Conservation (phyloP, 805 yeast genomes). For the Isabelozyma pseudorhagii region DNA sequence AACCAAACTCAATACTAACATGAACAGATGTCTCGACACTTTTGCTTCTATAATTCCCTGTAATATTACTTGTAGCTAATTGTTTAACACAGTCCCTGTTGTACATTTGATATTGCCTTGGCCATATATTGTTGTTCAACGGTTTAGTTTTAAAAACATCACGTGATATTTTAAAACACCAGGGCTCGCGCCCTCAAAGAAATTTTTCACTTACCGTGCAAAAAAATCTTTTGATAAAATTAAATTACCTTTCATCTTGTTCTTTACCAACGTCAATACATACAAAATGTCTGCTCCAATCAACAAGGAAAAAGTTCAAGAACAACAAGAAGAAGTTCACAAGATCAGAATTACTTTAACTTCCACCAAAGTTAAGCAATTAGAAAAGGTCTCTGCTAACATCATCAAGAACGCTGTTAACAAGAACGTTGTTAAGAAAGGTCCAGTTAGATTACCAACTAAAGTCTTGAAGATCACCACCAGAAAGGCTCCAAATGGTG, state of each 20-base stretch:
- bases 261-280: constrained; percentile 37
- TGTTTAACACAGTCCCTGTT: too few species aligned
- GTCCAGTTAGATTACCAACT: constrained; percentile 99
- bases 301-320: constrained; percentile 85
- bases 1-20: constrained; percentile 2
- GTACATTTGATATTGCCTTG: too few species aligned
- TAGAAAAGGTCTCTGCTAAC: constrained; percentile 93
- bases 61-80: too few species aligned
- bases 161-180: not conserved
- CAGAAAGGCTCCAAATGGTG: constrained; percentile 99
- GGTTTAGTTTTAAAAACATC: not conserved
- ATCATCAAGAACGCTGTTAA: constrained; percentile 84
- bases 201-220: constrained; percentile 1
- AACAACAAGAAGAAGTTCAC: constrained; percentile 78
- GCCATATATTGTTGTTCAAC: not conserved
- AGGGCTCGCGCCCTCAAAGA: constrained; percentile 9
- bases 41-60: too few species aligned
- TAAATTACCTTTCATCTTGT: constrained; percentile 1
- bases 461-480: constrained; percentile 96
- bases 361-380: constrained; percentile 97
- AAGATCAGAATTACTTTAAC: constrained; percentile 99
- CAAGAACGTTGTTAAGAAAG: constrained; percentile 86
- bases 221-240: not conserved
- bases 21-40: not conserved
- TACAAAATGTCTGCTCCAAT: constrained; percentile 68